These are phyloP conservation scores for Penicillium italicum DNA, from an alignment of 2,329 filamentous ascomycete genomes.

Conservation along the genomic window DNA sequence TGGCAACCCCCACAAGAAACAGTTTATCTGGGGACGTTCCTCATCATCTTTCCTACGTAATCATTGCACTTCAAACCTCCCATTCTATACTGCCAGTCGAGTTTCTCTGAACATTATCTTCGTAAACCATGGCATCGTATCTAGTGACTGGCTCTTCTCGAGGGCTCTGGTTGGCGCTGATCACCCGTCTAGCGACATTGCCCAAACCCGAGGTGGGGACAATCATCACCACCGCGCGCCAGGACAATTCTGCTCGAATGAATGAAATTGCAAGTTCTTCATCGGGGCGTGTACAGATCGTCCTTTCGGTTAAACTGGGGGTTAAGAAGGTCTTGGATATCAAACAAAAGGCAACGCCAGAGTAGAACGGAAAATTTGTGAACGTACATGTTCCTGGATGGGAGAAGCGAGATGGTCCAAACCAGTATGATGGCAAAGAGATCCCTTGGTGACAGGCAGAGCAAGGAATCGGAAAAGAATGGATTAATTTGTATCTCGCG, in stretches of 20 bases:
- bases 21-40: too few species aligned
- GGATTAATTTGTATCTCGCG: background rate
- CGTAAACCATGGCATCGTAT: constrained; percentile 33
- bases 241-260: constrained; percentile 31
- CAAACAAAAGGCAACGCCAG: constrained; percentile 40
- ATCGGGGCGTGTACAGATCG: constrained; percentile 33
- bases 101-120: background rate
- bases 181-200: constrained; percentile 28
- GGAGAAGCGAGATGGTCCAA: constrained; percentile 36
- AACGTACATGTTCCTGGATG: constrained; percentile 42
- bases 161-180: constrained; percentile 38
- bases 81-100: too few species aligned
- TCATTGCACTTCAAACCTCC: background rate
- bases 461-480: background rate
- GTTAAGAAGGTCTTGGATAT: constrained; percentile 43
- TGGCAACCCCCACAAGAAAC: too few species aligned
- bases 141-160: constrained; percentile 38
- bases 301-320: constrained; percentile 42
- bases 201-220: constrained; percentile 35
- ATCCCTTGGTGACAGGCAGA: constrained; percentile 28
- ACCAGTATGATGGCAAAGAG: constrained; percentile 38
- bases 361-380: constrained; percentile 49
- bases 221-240: constrained; percentile 44
- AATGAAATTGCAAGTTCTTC: constrained; percentile 35
- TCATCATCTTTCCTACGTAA: background rate